phyloP scores from a whole-genome alignment of 345 rosid genomes.

The Murraya koenigii region DNA sequence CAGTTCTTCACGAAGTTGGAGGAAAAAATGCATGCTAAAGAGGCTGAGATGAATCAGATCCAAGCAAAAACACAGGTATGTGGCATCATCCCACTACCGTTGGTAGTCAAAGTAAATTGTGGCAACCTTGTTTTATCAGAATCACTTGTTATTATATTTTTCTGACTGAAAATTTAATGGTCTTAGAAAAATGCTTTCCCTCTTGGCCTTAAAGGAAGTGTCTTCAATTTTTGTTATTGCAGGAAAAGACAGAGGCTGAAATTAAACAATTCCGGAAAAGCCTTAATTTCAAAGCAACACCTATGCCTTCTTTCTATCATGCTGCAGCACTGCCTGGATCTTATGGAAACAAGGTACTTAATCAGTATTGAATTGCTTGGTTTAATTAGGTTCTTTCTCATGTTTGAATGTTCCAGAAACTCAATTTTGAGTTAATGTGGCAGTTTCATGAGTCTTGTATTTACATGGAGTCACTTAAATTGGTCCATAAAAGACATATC shows the following conservation, averaged over 20 bases:
- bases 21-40: slow-evolving; percentile 71
- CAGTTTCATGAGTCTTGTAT: neutral
- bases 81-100: neutral
- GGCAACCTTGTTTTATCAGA: neutral
- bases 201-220: neutral
- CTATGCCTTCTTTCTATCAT: slow-evolving; percentile 88
- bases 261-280: slow-evolving; percentile 62
- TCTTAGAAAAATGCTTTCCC: neutral
- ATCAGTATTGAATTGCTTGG: slow-evolving; percentile 8
- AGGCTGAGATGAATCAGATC: slow-evolving; percentile 60
- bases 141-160: neutral
- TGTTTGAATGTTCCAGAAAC: neutral
- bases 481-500: neutral
- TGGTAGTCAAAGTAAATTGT: neutral
- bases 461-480: neutral
- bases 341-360: slow-evolving; percentile 52
- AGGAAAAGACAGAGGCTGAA: slow-evolving; percentile 69
- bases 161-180: neutral
- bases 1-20: slow-evolving; percentile 74
- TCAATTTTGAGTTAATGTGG: neutral
- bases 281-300: slow-evolving; percentile 83
- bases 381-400: neutral
- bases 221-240: slow-evolving; percentile 11
- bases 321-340: slow-evolving; percentile 22
- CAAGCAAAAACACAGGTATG: slow-evolving; percentile 70